Evolutionary conservation across 2,329 filamentous ascomycete species (phyloP), one percentile per base, ranked within the genome.

Genomic region (Aspergillus fumigatus): DNA sequence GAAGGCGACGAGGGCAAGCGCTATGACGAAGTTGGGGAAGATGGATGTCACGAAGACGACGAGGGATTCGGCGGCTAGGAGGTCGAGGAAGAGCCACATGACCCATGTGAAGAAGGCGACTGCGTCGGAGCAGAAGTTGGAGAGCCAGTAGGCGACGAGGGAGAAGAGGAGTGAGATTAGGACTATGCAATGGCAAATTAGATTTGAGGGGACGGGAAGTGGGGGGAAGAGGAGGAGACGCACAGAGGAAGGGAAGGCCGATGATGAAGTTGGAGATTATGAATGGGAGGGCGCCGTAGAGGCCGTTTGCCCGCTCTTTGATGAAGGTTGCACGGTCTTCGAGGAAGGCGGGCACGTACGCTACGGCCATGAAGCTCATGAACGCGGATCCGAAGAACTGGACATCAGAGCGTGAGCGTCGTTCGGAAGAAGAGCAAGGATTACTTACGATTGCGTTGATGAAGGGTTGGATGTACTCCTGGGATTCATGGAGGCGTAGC

Each of bases 61-160:
- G 0, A 95, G 83, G 0, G 88, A 88, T 73, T 94, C 90, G 21
- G 90, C 90, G 0, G 90, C 90, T 2, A 95, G 74, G 0, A 95
- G 82, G 67, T 95, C 90, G 17, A 95, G 82, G 77, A 93, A 94
- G 3, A 95, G 80, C 89, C 89, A 95, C 76, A 93, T 82, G 2
- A 92, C 80, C 84, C 86, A 94, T 29, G 79, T 87, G 74, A 89
- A 88, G 76, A 95, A 95, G 2, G 85, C 85, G 0, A 71, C 58
- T 0, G 80, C 86, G 0, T 79, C 82, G 1, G 87, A 83, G 1
- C 82, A 82, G 75, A 94, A 92, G 74, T 90, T 89, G 50, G 83
- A 84, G 1, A 95, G 83, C 87, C 88, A 95, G 79, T 94, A 94
- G 5, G 84, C 83, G 54, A 94, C 82, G 23, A 86, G 69, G 0